These are phyloP conservation scores for Alternaria longipes DNA, from an alignment of 2,329 filamentous ascomycete species.

Conservation along the genomic window DNA sequence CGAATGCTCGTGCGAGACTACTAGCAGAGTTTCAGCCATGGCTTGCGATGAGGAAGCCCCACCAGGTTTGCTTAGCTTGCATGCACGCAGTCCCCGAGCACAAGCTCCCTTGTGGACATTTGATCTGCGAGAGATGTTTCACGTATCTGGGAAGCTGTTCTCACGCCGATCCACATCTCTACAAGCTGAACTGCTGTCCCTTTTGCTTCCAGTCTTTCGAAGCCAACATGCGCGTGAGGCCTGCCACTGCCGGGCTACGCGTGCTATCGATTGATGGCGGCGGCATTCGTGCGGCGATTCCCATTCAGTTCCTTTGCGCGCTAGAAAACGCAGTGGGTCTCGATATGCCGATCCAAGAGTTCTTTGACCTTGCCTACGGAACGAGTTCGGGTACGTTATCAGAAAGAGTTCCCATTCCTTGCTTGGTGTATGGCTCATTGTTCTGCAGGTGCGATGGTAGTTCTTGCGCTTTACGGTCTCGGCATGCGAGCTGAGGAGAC, in stretches of 20 bases:
- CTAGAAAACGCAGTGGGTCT: slow-evolving; percentile 6
- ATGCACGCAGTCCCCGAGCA: not conserved
- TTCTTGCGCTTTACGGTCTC: not conserved
- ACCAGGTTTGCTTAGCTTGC: slow-evolving; percentile 1
- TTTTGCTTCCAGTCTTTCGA: not conserved
- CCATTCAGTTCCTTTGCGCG: slow-evolving; percentile 4
- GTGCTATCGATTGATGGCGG: slow-evolving; percentile 3
- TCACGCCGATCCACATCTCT: not conserved
- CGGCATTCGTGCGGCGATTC: not conserved
- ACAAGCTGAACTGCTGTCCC: slow-evolving; percentile 1
- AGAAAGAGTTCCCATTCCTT: not conserved
- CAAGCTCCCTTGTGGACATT: slow-evolving; percentile 1
- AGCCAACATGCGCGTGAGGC: not conserved
- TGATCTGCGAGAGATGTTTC: slow-evolving; percentile 5
- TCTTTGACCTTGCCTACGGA: slow-evolving; percentile 3
- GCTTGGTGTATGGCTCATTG: not conserved
- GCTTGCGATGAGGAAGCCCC: not conserved
- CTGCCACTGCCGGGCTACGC: not conserved
- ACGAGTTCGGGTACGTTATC: slow-evolving; percentile 3
- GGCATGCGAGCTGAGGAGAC: not conserved
- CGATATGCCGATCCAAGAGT: slow-evolving; percentile 1
- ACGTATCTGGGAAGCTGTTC: not conserved
- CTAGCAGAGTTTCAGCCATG: slow-evolving; percentile 3
- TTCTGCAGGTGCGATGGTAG: slow-evolving; percentile 1
- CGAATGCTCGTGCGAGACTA: not conserved